These are phyloP conservation scores for Vickermania ingenoplastis DNA, from an alignment of 208 protist genomes.

Conservation along the genomic window DNA sequence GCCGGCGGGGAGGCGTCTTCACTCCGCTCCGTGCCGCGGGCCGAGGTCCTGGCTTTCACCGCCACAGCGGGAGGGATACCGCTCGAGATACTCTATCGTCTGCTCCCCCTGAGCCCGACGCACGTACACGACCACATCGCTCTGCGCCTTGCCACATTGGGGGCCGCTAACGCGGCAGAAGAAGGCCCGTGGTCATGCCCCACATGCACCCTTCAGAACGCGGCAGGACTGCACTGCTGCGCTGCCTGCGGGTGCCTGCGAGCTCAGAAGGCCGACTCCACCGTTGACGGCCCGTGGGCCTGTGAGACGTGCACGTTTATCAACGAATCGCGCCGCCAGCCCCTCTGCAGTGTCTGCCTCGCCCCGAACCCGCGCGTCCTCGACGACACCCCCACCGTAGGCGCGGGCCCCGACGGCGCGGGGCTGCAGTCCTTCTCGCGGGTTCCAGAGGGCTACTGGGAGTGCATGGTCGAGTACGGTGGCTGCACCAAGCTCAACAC, in stretches of 20 bases:
- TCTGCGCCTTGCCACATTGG: too few relatives aligned
- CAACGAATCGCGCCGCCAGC: slow-evolving; percentile 26
- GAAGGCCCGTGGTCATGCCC: slow-evolving; percentile 28
- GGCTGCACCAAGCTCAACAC: slow-evolving; percentile 84
- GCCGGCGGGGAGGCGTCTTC: neutral
- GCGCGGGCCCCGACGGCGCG: neutral
- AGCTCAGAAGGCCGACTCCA: slow-evolving; percentile 17
- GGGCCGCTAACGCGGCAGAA: neutral
- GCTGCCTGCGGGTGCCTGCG: slow-evolving; percentile 24
- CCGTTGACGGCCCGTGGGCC: slow-evolving; percentile 37
- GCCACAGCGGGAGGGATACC: too few relatives aligned
- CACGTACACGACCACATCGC: too few relatives aligned
- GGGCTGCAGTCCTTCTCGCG: neutral
- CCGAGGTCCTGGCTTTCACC: neutral
- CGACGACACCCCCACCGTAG: slow-evolving; percentile 1
- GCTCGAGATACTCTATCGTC: too few relatives aligned
- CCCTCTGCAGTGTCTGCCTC: slow-evolving; percentile 38
- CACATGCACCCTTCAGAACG: slow-evolving; percentile 42
- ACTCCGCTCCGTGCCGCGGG: neutral
- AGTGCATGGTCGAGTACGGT: slow-evolving; percentile 70
- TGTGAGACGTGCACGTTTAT: slow-evolving; percentile 56
- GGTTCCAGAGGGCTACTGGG: slow-evolving; percentile 72
- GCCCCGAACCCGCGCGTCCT: slow-evolving; percentile 35
- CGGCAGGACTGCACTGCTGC: slow-evolving; percentile 13
- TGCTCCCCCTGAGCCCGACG: too few relatives aligned